Evolutionary conservation across 208 protist genomes (phyloP).

Genomic region (Leptomonas seymouri): DNA sequence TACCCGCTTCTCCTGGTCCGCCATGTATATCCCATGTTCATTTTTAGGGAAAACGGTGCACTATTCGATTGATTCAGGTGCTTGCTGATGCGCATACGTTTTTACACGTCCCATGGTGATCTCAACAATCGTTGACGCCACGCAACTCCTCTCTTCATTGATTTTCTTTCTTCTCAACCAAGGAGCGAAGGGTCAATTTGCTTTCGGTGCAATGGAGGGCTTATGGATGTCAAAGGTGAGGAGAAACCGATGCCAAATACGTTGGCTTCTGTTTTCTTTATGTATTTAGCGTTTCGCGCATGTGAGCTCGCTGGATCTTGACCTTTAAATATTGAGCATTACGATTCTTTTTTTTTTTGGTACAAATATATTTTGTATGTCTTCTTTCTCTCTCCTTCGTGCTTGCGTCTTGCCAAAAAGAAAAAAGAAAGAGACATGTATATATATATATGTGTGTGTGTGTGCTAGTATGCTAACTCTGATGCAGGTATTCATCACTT

Average conservation of each 20-base stretch:
- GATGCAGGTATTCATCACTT: neutral
- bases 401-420: conserved; percentile 11
- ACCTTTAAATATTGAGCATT: conserved; percentile 3
- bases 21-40: too few species aligned
- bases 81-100: neutral
- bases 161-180: neutral
- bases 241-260: neutral
- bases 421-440: too few species aligned
- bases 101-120: neutral
- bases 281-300: conserved; percentile 2
- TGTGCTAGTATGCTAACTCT: conserved; percentile 9
- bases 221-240: neutral
- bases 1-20: too few species aligned
- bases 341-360: conserved; percentile 7
- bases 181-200: too few species aligned
- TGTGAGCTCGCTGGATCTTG: conserved; percentile 1
- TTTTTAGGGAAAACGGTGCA: neutral
- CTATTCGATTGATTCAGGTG: neutral
- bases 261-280: conserved; percentile 8
- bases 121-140: neutral
- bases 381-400: conserved; percentile 1
- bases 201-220: too few species aligned
- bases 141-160: neutral
- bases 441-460: neutral
- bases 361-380: neutral